Base-by-base conservation (phyloP, 1,284 basidiomycete species). In the Cystobasidium slooffiae region DNA sequence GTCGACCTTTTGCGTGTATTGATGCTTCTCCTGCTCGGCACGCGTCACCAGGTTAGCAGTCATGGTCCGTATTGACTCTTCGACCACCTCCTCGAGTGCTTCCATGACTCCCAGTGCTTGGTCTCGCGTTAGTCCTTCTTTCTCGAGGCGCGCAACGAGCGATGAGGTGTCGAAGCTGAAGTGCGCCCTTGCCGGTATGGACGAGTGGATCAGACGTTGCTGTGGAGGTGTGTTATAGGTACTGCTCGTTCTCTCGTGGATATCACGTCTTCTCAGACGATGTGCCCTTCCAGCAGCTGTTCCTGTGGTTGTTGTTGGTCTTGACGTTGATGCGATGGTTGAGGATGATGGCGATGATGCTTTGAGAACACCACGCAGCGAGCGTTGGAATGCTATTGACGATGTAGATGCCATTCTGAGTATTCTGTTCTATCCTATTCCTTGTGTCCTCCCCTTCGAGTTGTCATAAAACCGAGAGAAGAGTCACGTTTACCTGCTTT, bases 21-120 rank as follows among this genome's bases (percentile, higher is more conserved):
- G 79, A 47, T 80, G 79, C 78, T 80, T 80, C 84, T 97, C 94
- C 81, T 96, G 93, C 78, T 96, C 93, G 1, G 91, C 88, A 82
- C 93, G 93, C 7, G 91, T 93, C 76, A 97, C 94, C 88, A 97
- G 91, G 79, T 93, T 93, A 77, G 88, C 89, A 55, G 92, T 92
- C 92, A 97, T 94, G 80, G 93, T 94, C 75, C 90, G 87, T 66
- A 97, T 90, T 80, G 91, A 93, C 85, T 97, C 94, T 82, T 96
- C 93, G 65, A 97, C 93, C 75, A 97, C 93, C 79, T 94, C 92
- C 12, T 93, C 92, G 86, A 97, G 90, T 18, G 94, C 93, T 63
- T 88, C 87, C 93, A 97, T 96, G 80, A 97, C 91, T 7, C 94
- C 94, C 81, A 96, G 93, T 1, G 94, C 93, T 83, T 97, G 94